Base-by-base conservation (phyloP, 1,284 basidiomycete species). In the Grifola frondosa region DNA sequence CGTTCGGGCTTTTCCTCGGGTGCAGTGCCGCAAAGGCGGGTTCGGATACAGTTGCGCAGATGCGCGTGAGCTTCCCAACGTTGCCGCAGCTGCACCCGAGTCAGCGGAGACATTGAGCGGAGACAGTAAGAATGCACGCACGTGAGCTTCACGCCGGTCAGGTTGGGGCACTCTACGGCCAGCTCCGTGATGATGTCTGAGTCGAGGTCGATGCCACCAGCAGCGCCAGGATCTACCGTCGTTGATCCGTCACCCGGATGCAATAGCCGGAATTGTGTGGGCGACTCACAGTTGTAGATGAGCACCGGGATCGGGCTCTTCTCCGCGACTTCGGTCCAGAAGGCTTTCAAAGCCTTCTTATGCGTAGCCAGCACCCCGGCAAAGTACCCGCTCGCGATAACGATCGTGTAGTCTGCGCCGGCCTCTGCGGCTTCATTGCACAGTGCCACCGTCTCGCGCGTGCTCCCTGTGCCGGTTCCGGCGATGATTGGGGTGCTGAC, bases 131-230 rank as follows among this genome's bases (percentile, higher is more conserved):
- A 32, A 28, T 13, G 17, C 12, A 75, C 84, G 32, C 63, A 88
- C 81, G 91, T 94, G 53, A 94, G 77, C 67, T 95, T 96, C 48
- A 93, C 84, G 23, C 92, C 92, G 58, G 78, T 84, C 28, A 84
- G 67, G 59, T 90, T 90, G 26, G 86, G 76, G 57, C 78, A 81
- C 49, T 83, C 80, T 19, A 63, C 64, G 3, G 90, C 90, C 39
- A 96, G 78, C 54, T 91, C 85, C 15, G 77, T 77, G 57, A 96
- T 84, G 31, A 91, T 66, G 63, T 94, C 89, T 10, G 89, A 91
- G 66, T 93, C 88, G 50, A 95, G 65, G 67, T 95, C 88, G 55
- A 93, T 85, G 10, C 91, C 86, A 16, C 89, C 83, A 50, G 84
- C 78, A 2, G 90, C 89, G 30, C 81, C 88, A 56, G 91, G 91